Conservation (phyloP, 1,139 yeast species). For the Magnusiomyces suaveolens region DNA sequence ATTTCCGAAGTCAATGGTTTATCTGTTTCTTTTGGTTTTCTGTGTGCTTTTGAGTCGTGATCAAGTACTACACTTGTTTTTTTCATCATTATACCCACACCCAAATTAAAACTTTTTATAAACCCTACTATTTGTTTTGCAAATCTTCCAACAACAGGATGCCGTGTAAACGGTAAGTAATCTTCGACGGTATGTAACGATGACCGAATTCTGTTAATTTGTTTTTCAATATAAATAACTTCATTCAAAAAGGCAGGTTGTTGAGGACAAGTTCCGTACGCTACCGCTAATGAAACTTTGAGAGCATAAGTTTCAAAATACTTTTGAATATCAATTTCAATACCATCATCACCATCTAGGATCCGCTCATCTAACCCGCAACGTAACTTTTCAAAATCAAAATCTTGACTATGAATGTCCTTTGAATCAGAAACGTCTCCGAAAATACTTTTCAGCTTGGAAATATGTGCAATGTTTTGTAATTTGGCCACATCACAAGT, state of each 20-base stretch:
- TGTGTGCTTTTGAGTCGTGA: not conserved
- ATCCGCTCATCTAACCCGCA: too few species aligned
- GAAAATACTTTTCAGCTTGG: too few species aligned
- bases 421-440: too few species aligned
- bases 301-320: conserved; percentile 47
- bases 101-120: conserved; percentile 6
- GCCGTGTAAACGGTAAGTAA: conserved; percentile 46
- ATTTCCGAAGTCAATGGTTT: conserved; percentile 5
- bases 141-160: conserved; percentile 1
- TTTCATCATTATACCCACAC: not conserved
- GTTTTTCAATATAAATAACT: conserved; percentile 54
- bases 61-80: not conserved
- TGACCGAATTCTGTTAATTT: conserved; percentile 53
- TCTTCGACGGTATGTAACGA: conserved; percentile 55
- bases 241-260: conserved; percentile 40
- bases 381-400: too few species aligned
- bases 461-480: too few species aligned
- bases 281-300: conserved; percentile 30
- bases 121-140: conserved; percentile 27
- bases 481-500: not conserved
- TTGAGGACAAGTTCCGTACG: conserved; percentile 44
- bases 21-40: not conserved
- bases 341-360: conserved; percentile 14
- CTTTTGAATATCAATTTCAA: conserved; percentile 38
- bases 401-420: too few species aligned